Evolutionary conservation across 202 grass and related monocot genomes (phyloP).

Genomic region (Hordeum pubiflorum): DNA sequence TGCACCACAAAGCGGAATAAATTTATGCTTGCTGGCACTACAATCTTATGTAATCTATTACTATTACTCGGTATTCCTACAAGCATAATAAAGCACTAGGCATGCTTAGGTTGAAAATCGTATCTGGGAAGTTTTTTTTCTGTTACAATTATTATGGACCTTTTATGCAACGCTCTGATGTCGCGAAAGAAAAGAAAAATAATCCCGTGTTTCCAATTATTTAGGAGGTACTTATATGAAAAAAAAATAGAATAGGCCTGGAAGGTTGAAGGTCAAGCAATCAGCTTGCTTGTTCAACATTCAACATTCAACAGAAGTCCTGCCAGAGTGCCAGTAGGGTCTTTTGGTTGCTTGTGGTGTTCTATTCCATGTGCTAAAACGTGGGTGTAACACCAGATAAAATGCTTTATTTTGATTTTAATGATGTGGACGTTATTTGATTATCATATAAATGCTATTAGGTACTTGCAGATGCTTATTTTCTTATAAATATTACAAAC

Average conservation of each 20-base stretch:
- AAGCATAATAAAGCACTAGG: background rate
- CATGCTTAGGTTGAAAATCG: background rate
- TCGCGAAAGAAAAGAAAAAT: background rate
- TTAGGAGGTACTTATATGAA: background rate
- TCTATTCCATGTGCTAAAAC: background rate
- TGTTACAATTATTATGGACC: background rate
- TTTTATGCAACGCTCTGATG: background rate
- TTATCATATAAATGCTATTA: background rate
- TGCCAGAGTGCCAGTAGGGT: background rate
- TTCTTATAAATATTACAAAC: constrained; percentile 1
- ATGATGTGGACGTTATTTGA: background rate
- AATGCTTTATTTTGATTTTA: constrained; percentile 12
- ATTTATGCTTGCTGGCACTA: background rate
- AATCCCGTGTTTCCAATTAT: background rate
- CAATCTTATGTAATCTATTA: background rate
- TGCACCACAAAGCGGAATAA: constrained; percentile 14
- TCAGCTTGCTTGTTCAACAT: constrained; percentile 17
- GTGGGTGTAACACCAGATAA: background rate
- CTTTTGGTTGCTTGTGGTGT: constrained; percentile 5
- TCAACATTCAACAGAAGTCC: constrained; percentile 3
- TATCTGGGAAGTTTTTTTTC: background rate
- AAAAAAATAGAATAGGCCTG: background rate
- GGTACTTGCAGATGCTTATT: background rate
- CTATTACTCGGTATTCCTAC: background rate
- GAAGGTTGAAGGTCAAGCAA: background rate